phyloP scores from a whole-genome alignment of 2,329 filamentous ascomycete genomes.

The Pseudocercospora crystallina region DNA sequence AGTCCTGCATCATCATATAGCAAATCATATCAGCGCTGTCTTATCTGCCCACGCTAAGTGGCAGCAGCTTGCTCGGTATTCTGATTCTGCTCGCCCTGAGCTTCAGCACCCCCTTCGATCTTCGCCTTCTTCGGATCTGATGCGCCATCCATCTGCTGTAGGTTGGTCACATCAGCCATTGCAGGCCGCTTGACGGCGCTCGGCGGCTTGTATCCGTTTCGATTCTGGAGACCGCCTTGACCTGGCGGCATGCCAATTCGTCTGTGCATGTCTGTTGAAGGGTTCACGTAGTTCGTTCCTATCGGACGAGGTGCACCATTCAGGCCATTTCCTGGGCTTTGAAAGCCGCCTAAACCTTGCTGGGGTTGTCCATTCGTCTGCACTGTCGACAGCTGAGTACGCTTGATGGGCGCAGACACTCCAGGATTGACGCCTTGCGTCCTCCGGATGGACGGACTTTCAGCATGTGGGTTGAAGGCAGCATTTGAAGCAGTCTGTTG shows the following conservation, averaged over 20 bases:
- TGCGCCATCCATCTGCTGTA: conserved; percentile 35
- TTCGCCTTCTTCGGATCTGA: conserved; percentile 44
- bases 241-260: conserved; percentile 50
- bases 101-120: conserved; percentile 26
- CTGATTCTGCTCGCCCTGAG: too few species aligned
- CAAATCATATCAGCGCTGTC: too few species aligned
- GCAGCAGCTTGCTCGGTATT: too few species aligned
- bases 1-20: too few species aligned
- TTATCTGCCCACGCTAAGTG: too few species aligned
- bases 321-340: conserved; percentile 13
- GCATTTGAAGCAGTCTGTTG: conserved; percentile 33
- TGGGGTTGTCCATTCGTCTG: conserved; percentile 10
- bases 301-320: conserved; percentile 21
- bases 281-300: conserved; percentile 49
- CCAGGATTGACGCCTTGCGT: conserved; percentile 84
- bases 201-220: conserved; percentile 47
- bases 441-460: conserved; percentile 76
- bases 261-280: conserved; percentile 47
- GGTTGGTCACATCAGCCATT: conserved; percentile 49
- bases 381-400: conserved; percentile 7
- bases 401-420: conserved; percentile 70
- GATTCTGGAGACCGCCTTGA: conserved; percentile 41
- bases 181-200: conserved; percentile 36
- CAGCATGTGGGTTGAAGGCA: conserved; percentile 50
- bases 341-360: conserved; percentile 6